phyloP scores from a whole-genome alignment of 495 filamentous ascomycete species.

The Aspergillus baeticus region DNA sequence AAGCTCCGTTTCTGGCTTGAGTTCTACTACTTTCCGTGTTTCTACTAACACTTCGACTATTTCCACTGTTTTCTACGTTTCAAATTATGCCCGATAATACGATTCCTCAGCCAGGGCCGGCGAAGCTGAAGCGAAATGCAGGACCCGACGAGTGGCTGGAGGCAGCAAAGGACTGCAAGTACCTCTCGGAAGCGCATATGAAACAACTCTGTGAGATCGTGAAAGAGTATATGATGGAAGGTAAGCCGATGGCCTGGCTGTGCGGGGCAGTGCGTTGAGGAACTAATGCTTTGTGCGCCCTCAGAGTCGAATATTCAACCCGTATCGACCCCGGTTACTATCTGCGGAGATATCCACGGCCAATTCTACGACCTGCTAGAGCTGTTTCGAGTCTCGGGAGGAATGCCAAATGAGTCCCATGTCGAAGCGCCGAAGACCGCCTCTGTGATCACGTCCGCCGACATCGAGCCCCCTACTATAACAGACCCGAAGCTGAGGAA shows the following conservation, averaged over 20 bases:
- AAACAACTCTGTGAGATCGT: slow-evolving; percentile 98
- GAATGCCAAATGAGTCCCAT: slow-evolving; percentile 80
- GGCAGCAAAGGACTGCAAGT: slow-evolving; percentile 93
- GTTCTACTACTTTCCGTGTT: neutral
- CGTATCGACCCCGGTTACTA: slow-evolving; percentile 92
- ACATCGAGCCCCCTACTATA: slow-evolving; percentile 86
- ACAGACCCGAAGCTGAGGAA: slow-evolving; percentile 79
- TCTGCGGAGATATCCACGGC: slow-evolving; percentile 97
- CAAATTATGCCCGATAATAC: slow-evolving; percentile 49
- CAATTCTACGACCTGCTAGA: slow-evolving; percentile 99
- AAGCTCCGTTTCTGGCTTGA: neutral
- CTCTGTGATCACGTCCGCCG: slow-evolving; percentile 73
- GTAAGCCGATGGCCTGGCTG: slow-evolving; percentile 40
- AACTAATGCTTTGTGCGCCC: slow-evolving; percentile 7
- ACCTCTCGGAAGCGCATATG: slow-evolving; percentile 93
- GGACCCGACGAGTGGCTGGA: slow-evolving; percentile 96
- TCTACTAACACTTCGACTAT: slow-evolving; percentile 2
- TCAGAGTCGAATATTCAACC: slow-evolving; percentile 97
- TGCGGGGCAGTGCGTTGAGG: neutral
- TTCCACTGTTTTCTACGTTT: slow-evolving; percentile 9
- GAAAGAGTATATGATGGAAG: slow-evolving; percentile 98
- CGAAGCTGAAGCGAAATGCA: slow-evolving; percentile 74
- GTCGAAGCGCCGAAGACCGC: slow-evolving; percentile 62
- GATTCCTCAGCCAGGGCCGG: slow-evolving; percentile 86
- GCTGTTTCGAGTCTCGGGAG: slow-evolving; percentile 92